Base-by-base conservation (phyloP, 345 rosid genomes). In the Chamaenerion angustifolium region DNA sequence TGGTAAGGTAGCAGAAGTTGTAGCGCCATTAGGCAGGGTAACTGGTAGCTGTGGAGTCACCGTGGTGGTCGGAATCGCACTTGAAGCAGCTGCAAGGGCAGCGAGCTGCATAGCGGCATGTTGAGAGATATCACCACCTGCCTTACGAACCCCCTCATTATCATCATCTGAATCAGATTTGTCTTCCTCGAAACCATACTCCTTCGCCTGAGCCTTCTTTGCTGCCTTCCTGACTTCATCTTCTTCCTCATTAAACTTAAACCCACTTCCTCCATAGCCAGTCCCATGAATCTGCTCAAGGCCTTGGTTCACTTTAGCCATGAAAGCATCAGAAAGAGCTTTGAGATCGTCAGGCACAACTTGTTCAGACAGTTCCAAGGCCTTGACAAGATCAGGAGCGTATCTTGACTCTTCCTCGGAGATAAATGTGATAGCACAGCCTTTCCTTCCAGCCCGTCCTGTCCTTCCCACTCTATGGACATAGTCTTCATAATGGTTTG, bases 391-490 rank as follows among this genome's bases (percentile, higher is more conserved):
- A 76, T 92, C 96, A 42, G 98, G 98, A 6, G 98, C 93, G 76
- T 84, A 92, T 74, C 79, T 82, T 17, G 83, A 87, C 71, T 92
- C 95, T 4, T 84, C 93, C 68, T 87, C 88, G 1, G 95, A 82
- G 51, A 87, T 78, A 68, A 87, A 92, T 55, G 98, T 92, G 59
- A 87, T 75, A 42, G 93, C 96, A 69, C 95, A 87, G 52, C 98
- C 98, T 62, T 82, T 87, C 52, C 85, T 69, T 27, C 98, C 96
- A 52, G 98, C 95, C 62, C 98, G 75, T 55, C 95, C 98, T 21
- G 98, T 92, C 68, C 98, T 77, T 54, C 96, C 95, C 55, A 84
- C 96, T n/a, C 88, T 93, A 68, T 87, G 96, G 56, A 87, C 98
- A 69, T 84, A 87, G 68, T 87, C 96, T 68, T 92, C 95, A 56